A percentile compares a stretch with the other conserved stretches of the same genome.
phyloP scores from a whole-genome alignment of 1,284 basidiomycete species.

The Ganoderma boninense region DNA sequence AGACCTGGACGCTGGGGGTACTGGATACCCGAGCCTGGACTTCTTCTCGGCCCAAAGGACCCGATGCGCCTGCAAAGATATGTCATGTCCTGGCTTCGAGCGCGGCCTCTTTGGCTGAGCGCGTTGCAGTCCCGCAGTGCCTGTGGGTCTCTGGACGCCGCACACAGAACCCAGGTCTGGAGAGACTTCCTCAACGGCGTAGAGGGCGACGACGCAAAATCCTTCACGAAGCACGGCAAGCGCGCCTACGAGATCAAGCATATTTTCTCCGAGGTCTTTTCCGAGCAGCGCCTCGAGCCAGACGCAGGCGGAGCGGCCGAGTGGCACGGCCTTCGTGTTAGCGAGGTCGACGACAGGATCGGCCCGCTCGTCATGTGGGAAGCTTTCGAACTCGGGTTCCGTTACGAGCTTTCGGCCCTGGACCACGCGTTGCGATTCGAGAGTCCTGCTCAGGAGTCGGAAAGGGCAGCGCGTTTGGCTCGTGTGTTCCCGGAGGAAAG shows the following conservation, averaged over 20 bases:
- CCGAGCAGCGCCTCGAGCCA: not conserved
- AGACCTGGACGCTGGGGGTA: slow-evolving; percentile 15
- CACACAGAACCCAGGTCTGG: slow-evolving; percentile 9
- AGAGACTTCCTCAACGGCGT: slow-evolving; percentile 14
- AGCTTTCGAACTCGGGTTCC: slow-evolving; percentile 22
- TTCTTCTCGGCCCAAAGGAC: slow-evolving; percentile 6
- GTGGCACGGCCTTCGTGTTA: slow-evolving; percentile 2
- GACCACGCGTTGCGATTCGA: too few relatives aligned
- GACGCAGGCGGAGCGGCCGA: not conserved
- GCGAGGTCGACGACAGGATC: not conserved
- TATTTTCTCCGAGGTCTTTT: slow-evolving; percentile 6
- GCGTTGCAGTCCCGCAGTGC: not conserved
- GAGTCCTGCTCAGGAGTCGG: too few relatives aligned
- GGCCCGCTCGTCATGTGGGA: slow-evolving; percentile 22
- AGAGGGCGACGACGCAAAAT: not conserved
- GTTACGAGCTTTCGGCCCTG: slow-evolving; percentile 20
- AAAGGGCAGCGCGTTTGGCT: not conserved
- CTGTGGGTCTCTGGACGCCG: too few relatives aligned
- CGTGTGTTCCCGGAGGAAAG: not conserved
- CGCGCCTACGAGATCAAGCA: not conserved
- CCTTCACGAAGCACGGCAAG: not conserved
- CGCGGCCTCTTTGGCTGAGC: slow-evolving; percentile 11
- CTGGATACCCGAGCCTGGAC: slow-evolving; percentile 19
- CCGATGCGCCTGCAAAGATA: slow-evolving; percentile 2
- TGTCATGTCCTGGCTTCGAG: slow-evolving; percentile 13